phyloP scores from a whole-genome alignment of 2,329 filamentous ascomycete species.

The Penicillium sclerotiorum region DNA sequence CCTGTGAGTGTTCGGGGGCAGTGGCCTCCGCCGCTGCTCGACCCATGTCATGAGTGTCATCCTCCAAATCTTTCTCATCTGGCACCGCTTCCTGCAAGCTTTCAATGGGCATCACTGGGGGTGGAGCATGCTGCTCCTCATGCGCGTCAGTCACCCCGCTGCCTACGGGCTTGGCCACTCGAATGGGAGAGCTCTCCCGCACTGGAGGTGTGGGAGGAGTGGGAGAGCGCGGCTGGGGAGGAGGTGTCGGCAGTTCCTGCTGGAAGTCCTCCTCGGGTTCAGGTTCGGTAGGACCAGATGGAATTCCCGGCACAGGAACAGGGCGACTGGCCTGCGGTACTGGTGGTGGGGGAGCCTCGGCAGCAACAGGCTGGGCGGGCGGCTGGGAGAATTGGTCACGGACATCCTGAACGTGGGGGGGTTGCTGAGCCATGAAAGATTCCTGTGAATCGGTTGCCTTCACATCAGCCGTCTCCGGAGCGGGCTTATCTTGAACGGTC shows the following conservation, averaged over 20 bases:
- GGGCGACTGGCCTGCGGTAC: constrained; percentile 69
- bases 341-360: constrained; percentile 41
- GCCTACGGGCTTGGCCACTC: constrained; percentile 81
- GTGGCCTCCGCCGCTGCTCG: constrained; percentile 63
- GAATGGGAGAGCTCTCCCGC: constrained; percentile 73
- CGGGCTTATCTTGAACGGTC: constrained; percentile 68
- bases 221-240: constrained; percentile 49
- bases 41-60: constrained; percentile 60
- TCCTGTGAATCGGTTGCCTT: constrained; percentile 50
- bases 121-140: constrained; percentile 45
- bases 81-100: constrained; percentile 66
- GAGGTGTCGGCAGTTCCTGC: constrained; percentile 41
- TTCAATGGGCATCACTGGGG: constrained; percentile 59
- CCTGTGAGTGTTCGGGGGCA: constrained; percentile 50
- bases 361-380: constrained; percentile 46
- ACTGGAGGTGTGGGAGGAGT: constrained; percentile 53
- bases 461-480: constrained; percentile 67
- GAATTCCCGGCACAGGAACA: constrained; percentile 77
- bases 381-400: constrained; percentile 81
- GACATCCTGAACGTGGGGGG: constrained; percentile 71
- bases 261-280: constrained; percentile 28
- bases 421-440: constrained; percentile 54
- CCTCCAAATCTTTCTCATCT: constrained; percentile 66
- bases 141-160: constrained; percentile 56
- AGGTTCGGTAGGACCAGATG: constrained; percentile 56